These are phyloP conservation scores for Zelonia costaricensis DNA, from an alignment of 208 protist genomes.

Conservation along the genomic window DNA sequence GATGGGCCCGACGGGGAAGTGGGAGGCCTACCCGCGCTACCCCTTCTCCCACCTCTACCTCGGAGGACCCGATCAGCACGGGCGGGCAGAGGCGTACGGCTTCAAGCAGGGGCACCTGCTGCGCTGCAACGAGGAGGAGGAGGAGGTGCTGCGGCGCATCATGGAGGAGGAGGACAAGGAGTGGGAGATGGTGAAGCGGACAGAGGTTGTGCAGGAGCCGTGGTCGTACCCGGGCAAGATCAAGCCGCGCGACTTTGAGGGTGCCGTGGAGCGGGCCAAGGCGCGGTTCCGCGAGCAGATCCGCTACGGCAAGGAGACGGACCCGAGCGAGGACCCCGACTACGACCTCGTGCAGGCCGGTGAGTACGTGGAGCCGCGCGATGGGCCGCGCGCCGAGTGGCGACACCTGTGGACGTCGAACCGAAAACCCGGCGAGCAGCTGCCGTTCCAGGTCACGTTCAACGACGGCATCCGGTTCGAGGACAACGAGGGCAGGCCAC, in stretches of 20 bases:
- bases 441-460: slow-evolving; percentile 86
- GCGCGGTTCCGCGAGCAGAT: slow-evolving; percentile 81
- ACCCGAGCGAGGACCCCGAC: slow-evolving; percentile 85
- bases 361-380: slow-evolving; percentile 89
- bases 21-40: slow-evolving; percentile 90
- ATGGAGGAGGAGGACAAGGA: slow-evolving; percentile 92
- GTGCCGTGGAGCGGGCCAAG: slow-evolving; percentile 89
- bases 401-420: slow-evolving; percentile 89
- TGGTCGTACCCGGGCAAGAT: slow-evolving; percentile 92
- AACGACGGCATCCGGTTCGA: slow-evolving; percentile 89
- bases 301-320: slow-evolving; percentile 79
- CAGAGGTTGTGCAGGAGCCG: slow-evolving; percentile 90
- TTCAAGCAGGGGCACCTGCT: slow-evolving; percentile 91
- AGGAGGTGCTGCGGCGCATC: slow-evolving; percentile 88
- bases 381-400: slow-evolving; percentile 88
- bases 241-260: slow-evolving; percentile 76
- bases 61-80: slow-evolving; percentile 76
- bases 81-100: slow-evolving; percentile 80
- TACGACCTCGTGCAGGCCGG: slow-evolving; percentile 88
- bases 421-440: slow-evolving; percentile 45
- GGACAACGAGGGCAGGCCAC: slow-evolving; percentile 82
- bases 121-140: slow-evolving; percentile 84
- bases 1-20: slow-evolving; percentile 85
- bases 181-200: slow-evolving; percentile 93
- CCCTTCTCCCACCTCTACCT: slow-evolving; percentile 86